phyloP scores from a whole-genome alignment of 495 filamentous ascomycete species.

The Venustampulla echinocandica region DNA sequence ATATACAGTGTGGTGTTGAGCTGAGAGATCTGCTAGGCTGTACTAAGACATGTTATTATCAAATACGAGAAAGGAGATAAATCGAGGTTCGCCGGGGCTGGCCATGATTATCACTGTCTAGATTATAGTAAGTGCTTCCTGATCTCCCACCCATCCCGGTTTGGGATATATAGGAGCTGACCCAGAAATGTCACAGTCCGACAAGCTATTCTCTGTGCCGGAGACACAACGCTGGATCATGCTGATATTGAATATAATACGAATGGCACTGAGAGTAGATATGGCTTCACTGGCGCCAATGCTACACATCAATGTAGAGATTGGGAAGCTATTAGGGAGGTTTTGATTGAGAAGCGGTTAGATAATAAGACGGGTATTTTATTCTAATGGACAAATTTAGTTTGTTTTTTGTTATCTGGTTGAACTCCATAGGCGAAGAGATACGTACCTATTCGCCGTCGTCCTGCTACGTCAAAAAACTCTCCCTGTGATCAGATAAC shows the following conservation, averaged over 20 bases:
- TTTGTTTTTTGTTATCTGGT: too few species aligned
- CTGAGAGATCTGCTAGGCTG: constrained; percentile 5
- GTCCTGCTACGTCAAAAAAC: too few species aligned
- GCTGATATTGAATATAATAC: constrained; percentile 14
- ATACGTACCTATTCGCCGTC: too few species aligned
- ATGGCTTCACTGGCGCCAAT: constrained; percentile 24
- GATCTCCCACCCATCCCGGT: background rate
- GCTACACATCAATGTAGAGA: constrained; percentile 25
- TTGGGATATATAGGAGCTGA: background rate
- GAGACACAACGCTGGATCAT: constrained; percentile 27
- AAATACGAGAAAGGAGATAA: constrained; percentile 23
- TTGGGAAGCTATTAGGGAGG: constrained; percentile 23
- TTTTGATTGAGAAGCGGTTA: constrained; percentile 14
- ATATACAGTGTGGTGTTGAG: background rate
- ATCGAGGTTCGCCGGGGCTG: constrained; percentile 25
- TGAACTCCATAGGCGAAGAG: too few species aligned
- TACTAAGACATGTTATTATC: constrained; percentile 25
- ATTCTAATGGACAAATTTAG: constrained; percentile 2
- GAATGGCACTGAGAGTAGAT: constrained; percentile 16
- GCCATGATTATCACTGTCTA: constrained; percentile 28
- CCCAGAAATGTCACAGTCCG: constrained; percentile 9
- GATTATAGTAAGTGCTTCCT: constrained; percentile 19
- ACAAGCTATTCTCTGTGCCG: constrained; percentile 25
- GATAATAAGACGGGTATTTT: constrained; percentile 19
- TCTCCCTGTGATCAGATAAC: too few species aligned